Conservation (phyloP, 352 stramenopile species). For the Heterotrichella gracilis region DNA sequence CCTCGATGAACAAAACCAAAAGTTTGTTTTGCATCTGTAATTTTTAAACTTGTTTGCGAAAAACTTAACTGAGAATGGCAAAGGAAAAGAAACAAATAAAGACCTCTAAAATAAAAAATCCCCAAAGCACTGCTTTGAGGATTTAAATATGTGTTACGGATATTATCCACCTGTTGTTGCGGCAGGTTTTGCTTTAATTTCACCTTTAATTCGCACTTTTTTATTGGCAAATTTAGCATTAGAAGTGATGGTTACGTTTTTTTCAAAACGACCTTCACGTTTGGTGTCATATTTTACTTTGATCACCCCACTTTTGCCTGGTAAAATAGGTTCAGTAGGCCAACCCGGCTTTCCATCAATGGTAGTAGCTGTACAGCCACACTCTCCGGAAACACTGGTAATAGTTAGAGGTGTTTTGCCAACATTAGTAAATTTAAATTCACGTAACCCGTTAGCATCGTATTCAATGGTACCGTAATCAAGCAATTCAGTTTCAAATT, state of each 20-base stretch:
- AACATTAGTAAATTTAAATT: conserved; percentile 8
- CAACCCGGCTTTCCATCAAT: background rate
- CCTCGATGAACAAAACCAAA: background rate
- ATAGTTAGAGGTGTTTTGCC: background rate
- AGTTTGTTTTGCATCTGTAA: background rate
- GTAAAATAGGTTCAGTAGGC: background rate
- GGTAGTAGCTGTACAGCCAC: background rate
- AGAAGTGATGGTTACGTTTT: background rate
- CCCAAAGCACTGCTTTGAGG: background rate
- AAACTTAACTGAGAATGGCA: background rate
- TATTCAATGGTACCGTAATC: background rate
- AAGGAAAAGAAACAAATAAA: background rate
- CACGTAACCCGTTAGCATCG: background rate
- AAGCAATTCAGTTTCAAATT: background rate
- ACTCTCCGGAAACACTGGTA: background rate
- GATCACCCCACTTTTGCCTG: background rate
- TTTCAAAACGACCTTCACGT: background rate
- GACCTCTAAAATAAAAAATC: background rate
- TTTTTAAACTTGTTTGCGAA: background rate
- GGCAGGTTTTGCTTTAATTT: background rate
- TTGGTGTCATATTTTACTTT: conserved; percentile 8
- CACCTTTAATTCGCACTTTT: conserved; percentile 3
- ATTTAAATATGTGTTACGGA: background rate
- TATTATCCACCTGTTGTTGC: background rate
- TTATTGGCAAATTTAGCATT: conserved; percentile 5